Conservation (phyloP, 192 early-diverging fungal genomes). For the Coemansia sp. region DNA sequence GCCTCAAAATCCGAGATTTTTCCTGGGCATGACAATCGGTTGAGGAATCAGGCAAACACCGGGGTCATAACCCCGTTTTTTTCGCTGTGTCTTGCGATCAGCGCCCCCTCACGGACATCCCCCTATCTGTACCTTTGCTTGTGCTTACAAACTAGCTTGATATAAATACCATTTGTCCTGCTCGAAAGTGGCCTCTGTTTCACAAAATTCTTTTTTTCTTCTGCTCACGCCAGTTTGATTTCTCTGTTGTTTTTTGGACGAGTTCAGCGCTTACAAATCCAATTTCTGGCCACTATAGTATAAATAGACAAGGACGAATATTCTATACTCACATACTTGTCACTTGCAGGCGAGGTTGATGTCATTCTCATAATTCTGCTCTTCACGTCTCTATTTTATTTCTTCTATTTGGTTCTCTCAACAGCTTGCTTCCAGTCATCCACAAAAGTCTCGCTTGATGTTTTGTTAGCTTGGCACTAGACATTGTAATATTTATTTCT, state of each 20-base stretch:
- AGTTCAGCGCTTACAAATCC: not conserved
- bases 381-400: not conserved
- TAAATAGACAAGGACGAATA: not conserved
- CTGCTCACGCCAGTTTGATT: not conserved
- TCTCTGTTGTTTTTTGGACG: slow-evolving; percentile 11
- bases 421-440: not conserved
- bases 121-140: not conserved
- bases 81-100: not conserved
- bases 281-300: not conserved
- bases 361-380: not conserved
- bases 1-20: slow-evolving; percentile 30
- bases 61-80: not conserved
- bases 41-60: not conserved
- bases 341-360: slow-evolving; percentile 1
- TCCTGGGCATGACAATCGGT: slow-evolving; percentile 10
- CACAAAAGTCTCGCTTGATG: not conserved
- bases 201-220: slow-evolving; percentile 3
- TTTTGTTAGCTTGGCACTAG: not conserved
- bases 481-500: not conserved
- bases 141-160: slow-evolving; percentile 1
- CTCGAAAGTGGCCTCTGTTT: not conserved
- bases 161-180: slow-evolving; percentile 5
- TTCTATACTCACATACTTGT: not conserved
- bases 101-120: not conserved
- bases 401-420: not conserved